Percentiles rank a stretch among this genome's conserved stretches.
phyloP scores from a whole-genome alignment of 441 rosid genomes.

The Jatropha podagrica region DNA sequence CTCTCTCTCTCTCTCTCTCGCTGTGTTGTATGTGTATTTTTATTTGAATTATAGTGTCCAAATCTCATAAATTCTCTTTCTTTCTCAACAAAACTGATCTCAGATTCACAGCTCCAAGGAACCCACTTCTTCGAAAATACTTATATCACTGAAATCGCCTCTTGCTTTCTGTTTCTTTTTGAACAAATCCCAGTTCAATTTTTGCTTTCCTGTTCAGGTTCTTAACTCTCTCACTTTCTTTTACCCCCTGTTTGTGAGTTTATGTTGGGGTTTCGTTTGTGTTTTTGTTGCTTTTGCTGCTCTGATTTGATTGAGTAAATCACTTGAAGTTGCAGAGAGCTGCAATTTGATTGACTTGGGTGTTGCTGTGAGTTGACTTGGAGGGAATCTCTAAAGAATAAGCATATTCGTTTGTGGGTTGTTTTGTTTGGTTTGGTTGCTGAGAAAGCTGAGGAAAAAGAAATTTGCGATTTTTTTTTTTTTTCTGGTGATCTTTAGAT shows the following conservation, averaged over 20 bases:
- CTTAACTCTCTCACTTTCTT: neutral
- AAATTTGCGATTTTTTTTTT: neutral
- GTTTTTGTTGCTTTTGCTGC: neutral
- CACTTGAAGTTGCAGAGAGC: constrained; percentile 15
- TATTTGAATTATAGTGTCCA: constrained; percentile 9
- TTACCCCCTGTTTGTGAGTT: neutral
- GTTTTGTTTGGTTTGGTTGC: constrained; percentile 16
- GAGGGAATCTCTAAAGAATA: neutral
- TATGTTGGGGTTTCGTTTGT: neutral
- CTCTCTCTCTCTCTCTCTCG: neutral
- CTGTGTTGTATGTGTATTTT: neutral
- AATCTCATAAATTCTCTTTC: constrained; percentile 15
- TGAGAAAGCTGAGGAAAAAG: neutral
- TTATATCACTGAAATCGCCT: neutral
- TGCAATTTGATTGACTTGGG: constrained; percentile 17
- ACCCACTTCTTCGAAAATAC: constrained; percentile 6
- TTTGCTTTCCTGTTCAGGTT: constrained; percentile 18
- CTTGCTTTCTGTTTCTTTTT: neutral
- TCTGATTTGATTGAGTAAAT: constrained; percentile 17
- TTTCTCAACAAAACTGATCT: constrained; percentile 15
- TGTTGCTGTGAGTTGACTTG: constrained; percentile 23
- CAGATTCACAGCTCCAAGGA: constrained; percentile 17
- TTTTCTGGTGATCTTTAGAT: constrained; percentile 1
- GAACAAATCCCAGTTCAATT: constrained; percentile 9
- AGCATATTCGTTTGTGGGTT: constrained; percentile 1